Base-by-base conservation (phyloP, 371 early-diverging fungal genomes). In the Syncephalastrum sp. region DNA sequence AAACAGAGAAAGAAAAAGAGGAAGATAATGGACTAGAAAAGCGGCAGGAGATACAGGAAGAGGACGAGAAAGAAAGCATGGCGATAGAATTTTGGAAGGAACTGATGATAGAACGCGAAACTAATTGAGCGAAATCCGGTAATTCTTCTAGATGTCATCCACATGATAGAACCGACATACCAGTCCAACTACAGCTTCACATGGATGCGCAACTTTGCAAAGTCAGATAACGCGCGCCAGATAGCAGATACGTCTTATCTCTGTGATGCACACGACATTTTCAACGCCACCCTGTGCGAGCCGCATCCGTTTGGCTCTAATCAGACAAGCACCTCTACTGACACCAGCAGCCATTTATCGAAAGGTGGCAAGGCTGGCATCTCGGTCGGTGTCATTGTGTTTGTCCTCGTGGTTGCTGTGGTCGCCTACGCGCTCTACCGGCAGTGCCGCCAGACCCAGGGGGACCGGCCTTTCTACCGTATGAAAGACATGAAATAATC, bases 171-270 rank as follows among this genome's bases (percentile, higher is more conserved):
- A 23, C 72, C 69, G 7, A 78, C 78, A 0, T 78, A 75, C 21
- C 65, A 72, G 19, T 47, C 63, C 16, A 50, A 44, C 12, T 75
- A 75, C 42, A 47, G 49, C 2, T 55, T 54, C 42, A 70, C 67
- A 3, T 78, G 78, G 78, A n/a, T 78, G 15, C 68, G 70, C 24
- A 61, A 70, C 25, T 75, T 72, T 67, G 75, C 78, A 17, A 66
- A 65, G 47, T 14, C 53, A 33, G 66, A 60, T 41, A 24, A 15
- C 10, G 47, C 72, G 1, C n/a, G 47, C 17, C 59, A 33, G 13
- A 46, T 56, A 17, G 25, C 64, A 10, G 14, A 50, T 24, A 44
- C 53, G 23, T 5, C 14, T 14, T 53, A 58, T 41, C 27, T 24
- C 5, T 73, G 69, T 47, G n/a, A 59, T 42, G 54, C 49, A 19